Evolutionary conservation across 495 filamentous ascomycete genomes (phyloP), one percentile per base, ranked within the genome.

Genomic region (Pseudoneurospora amorphoporcata): DNA sequence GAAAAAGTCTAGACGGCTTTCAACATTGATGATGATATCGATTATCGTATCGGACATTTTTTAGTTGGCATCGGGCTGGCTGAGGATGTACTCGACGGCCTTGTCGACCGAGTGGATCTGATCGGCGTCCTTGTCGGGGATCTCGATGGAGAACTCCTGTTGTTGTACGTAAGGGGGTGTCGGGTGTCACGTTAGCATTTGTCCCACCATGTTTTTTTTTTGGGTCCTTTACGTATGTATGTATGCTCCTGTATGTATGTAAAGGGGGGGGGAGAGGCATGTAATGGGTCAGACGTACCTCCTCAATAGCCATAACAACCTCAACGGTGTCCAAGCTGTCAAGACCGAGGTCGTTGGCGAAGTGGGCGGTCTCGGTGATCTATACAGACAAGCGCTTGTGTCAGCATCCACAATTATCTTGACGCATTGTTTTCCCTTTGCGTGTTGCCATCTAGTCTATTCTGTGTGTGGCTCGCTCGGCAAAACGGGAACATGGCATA

Each of bases 71-170:
- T 97, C 94, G 79, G 95, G 95, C 86, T 98, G 95, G 79, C 90
- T 89, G 79, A 94, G 81, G 85, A 98, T 97, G 87, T 98, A 98
- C 81, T 93, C 89, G 73, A 98, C 94, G 70, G 95, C 95, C 88
- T 97, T 91, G 80, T 96, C 92, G 75, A 98, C 95, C 81, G 93
- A 97, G 88, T 95, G 93, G 82, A 99, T 97, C 75, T 88, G 87
- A 85, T 99, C 95, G 75, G 95, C 96, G 79, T 98, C 95, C 87
- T 98, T 98, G 84, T 99, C 95, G 75, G 95, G 96, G 82, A 99
- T 99, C 89, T 99, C 95, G 85, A 99, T 95, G 89, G 94, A 98
- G 85, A 99, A 99, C 83, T 99, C 95, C 95, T 98, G 80, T 82
- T 76, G 68, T 45, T n/a, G n/a, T n/a, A n/a, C n/a, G n/a, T n/a